phyloP scores from a whole-genome alignment of 768 basidiomycete species.

The Mrakia gelida region DNA sequence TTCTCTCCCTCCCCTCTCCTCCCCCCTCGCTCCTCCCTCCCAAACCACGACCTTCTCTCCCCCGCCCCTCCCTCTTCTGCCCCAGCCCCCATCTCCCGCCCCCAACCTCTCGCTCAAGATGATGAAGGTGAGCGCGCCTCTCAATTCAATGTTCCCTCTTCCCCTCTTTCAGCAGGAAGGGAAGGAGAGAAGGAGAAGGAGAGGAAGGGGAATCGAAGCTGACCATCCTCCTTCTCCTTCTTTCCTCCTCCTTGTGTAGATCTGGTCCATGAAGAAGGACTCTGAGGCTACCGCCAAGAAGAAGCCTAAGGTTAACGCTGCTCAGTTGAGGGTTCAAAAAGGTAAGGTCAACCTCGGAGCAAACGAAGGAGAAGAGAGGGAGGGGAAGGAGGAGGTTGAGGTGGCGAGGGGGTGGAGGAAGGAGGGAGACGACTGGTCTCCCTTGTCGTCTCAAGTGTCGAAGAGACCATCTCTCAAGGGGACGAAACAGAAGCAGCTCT shows the following conservation, averaged over 20 bases:
- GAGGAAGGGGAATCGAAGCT: background rate
- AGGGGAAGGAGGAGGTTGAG: too few species aligned
- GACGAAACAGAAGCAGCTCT: too few species aligned
- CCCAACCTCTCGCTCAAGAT: background rate
- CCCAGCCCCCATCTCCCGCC: background rate
- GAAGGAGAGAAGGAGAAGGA: too few species aligned
- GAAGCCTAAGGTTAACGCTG: constrained; percentile 97
- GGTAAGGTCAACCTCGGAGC: constrained; percentile 52
- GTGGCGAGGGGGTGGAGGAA: too few species aligned
- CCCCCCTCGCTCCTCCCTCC: background rate
- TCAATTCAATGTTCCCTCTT: too few species aligned
- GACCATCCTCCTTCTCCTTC: background rate
- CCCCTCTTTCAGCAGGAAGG: background rate
- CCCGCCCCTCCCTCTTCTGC: background rate
- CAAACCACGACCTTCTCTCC: background rate
- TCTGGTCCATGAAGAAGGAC: constrained; percentile 99
- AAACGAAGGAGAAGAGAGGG: background rate
- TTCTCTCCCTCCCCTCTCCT: background rate
- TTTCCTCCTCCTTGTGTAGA: constrained; percentile 51
- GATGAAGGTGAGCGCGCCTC: constrained; percentile 4
- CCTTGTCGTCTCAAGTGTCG: background rate
- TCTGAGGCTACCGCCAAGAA: constrained; percentile 96
- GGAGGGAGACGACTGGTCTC: background rate
- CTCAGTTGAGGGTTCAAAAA: constrained; percentile 99
- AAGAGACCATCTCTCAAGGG: too few species aligned